These are phyloP conservation scores for Curvularia spicifera DNA, from an alignment of 2,329 filamentous ascomycete species.

Conservation along the genomic window DNA sequence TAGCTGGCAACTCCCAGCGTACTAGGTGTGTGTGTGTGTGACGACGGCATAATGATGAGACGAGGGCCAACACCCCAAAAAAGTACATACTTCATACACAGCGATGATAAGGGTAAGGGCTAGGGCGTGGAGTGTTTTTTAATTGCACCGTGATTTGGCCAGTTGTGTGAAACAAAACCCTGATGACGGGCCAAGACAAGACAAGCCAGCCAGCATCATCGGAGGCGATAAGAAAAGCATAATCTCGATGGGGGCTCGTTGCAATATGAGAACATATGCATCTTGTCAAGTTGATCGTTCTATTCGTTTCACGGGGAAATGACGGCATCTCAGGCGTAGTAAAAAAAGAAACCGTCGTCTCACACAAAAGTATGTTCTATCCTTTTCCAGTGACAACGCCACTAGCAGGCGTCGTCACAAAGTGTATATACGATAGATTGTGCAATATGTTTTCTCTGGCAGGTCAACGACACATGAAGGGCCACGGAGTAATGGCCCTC, in stretches of 20 bases:
- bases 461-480: slow-evolving; percentile 76
- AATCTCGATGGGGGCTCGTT: neutral
- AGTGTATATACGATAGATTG: slow-evolving; percentile 53
- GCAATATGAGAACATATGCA: too few relatives aligned
- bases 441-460: slow-evolving; percentile 80
- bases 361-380: slow-evolving; percentile 59
- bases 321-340: neutral
- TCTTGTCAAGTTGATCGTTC: neutral
- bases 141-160: neutral
- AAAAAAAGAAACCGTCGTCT: neutral
- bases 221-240: neutral
- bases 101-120: neutral
- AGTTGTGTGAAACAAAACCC: neutral
- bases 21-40: too few relatives aligned
- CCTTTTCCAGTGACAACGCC: slow-evolving; percentile 52
- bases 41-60: too few relatives aligned
- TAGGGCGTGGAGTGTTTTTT: neutral
- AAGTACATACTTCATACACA: neutral
- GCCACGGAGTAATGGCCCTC: slow-evolving; percentile 58
- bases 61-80: too few relatives aligned
- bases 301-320: neutral
- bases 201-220: neutral
- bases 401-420: slow-evolving; percentile 45
- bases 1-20: too few relatives aligned
- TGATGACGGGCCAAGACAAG: neutral